Percentiles rank a stretch among this genome's conserved stretches.
phyloP scores from a whole-genome alignment of 2,329 filamentous ascomycete species.

The Scytalidium sp. region DNA sequence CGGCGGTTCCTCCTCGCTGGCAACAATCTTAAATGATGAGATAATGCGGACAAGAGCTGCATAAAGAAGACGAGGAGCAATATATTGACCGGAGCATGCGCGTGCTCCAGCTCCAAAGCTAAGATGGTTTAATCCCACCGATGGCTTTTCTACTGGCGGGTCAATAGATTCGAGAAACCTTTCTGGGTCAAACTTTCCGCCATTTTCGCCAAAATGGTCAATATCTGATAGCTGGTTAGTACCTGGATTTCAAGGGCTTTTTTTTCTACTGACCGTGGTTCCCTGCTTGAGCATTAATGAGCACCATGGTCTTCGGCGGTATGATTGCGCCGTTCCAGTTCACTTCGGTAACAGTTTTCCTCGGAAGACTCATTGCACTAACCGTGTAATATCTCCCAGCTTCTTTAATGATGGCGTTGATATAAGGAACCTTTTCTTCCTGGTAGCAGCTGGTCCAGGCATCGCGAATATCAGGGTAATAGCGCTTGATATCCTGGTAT shows the following conservation, averaged over 20 bases:
- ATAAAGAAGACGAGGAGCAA: constrained; percentile 44
- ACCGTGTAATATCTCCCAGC: constrained; percentile 49
- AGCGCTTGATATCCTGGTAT: constrained; percentile 45
- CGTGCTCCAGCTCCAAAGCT: constrained; percentile 47
- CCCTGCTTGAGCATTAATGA: constrained; percentile 50
- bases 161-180: constrained; percentile 38
- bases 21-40: constrained; percentile 43
- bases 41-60: constrained; percentile 43
- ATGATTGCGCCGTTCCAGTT: constrained; percentile 47
- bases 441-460: constrained; percentile 40
- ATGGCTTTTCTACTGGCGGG: constrained; percentile 29
- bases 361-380: constrained; percentile 46
- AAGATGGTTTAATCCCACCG: constrained; percentile 32
- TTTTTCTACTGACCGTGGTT: constrained; percentile 38
- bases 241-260: not conserved
- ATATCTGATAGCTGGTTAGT: constrained; percentile 30
- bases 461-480: constrained; percentile 40
- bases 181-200: constrained; percentile 41
- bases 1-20: constrained; percentile 43
- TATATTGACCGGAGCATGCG: constrained; percentile 46
- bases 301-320: constrained; percentile 46
- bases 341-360: constrained; percentile 45
- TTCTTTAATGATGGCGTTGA: constrained; percentile 45
- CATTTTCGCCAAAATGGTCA: constrained; percentile 43
- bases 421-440: constrained; percentile 43